Evolutionary conservation across 1,139 yeast genomes (phyloP), one percentile per base, ranked within the genome.

Genomic region (Hemisphaericaspora xylofermentans): DNA sequence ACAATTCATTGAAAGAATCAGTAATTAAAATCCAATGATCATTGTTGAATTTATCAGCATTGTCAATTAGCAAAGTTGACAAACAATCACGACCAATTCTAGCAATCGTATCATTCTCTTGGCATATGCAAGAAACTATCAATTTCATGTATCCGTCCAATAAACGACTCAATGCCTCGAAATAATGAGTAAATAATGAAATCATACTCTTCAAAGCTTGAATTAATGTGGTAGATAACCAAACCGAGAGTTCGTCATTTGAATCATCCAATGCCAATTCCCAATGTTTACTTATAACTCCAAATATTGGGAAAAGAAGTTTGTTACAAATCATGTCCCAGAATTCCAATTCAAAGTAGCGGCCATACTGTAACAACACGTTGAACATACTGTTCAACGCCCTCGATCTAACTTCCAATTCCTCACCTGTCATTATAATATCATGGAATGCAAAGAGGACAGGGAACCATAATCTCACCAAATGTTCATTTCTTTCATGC

Each of bases 31-130:
- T 64, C 99, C 99, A 94, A 51, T 94, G 94, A 3, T 63, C 64
- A 10, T 65, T 68, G 19, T 65, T 60, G 54, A 93, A 86, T 54
- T 78, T 80, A n/a, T 64, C 57, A 47, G 84, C 79, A 60, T 93
- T 94, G 48, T 86, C 86, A 24, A 83, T 66, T 45, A 93, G 74
- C 47, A 93, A 71, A 46, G 84, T 87, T 48, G 85, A 84, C 45
- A 93, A 73, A 60, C 98, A 91, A 9, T 93, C 82, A 54, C 95
- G 80, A 16, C 98, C 98, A 51, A 91, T 89, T 54, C 95, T 76
- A 0, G 98, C 95, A 53, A 94, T 91, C 0, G 98, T 89, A 55
- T 93, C 98, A 60, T 93, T 93, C 54, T 91, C 97, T 63, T 93
- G 98, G 55, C 96, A 88, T 40, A 93, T 88, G 64, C 98, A 94